These are phyloP conservation scores for Pisolithus thermaeus DNA, from an alignment of 1,284 basidiomycete species.

Conservation along the genomic window DNA sequence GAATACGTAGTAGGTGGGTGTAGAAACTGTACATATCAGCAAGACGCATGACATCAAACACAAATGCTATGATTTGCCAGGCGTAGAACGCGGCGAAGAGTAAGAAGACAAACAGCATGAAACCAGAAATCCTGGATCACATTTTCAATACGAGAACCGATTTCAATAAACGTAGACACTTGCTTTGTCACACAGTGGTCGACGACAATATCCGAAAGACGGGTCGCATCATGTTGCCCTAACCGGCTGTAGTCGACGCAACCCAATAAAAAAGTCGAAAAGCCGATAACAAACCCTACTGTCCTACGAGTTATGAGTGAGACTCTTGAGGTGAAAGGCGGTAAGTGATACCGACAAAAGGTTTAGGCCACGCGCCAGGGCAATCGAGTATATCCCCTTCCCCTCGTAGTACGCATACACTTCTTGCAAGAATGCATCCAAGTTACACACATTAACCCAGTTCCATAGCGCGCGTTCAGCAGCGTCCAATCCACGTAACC, in stretches of 20 bases:
- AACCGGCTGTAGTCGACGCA: constrained; percentile 91
- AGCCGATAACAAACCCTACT: constrained; percentile 93
- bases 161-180: constrained; percentile 20
- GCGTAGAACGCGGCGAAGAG: constrained; percentile 79
- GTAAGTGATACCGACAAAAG: constrained; percentile 67
- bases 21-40: constrained; percentile 93
- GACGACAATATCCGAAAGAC: constrained; percentile 77
- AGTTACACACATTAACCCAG: constrained; percentile 97
- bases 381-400: constrained; percentile 94
- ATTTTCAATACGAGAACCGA: constrained; percentile 3
- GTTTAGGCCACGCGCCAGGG: constrained; percentile 81
- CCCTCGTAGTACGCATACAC: constrained; percentile 95
- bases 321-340: constrained; percentile 13
- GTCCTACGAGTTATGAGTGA: constrained; percentile 55
- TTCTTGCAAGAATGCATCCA: constrained; percentile 93
- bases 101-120: constrained; percentile 77
- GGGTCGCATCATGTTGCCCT: constrained; percentile 53
- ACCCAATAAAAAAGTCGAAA: constrained; percentile 92
- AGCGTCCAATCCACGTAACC: constrained; percentile 69
- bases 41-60: constrained; percentile 64
- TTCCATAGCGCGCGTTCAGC: constrained; percentile 94
- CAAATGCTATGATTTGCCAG: constrained; percentile 65
- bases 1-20: constrained; percentile 69
- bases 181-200: constrained; percentile 77
- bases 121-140: constrained; percentile 69